A percentile compares a stretch with the other conserved stretches of the same genome.
Conservation (phyloP, 2,329 filamentous ascomycete species). For the Arthroderma sp. region DNA sequence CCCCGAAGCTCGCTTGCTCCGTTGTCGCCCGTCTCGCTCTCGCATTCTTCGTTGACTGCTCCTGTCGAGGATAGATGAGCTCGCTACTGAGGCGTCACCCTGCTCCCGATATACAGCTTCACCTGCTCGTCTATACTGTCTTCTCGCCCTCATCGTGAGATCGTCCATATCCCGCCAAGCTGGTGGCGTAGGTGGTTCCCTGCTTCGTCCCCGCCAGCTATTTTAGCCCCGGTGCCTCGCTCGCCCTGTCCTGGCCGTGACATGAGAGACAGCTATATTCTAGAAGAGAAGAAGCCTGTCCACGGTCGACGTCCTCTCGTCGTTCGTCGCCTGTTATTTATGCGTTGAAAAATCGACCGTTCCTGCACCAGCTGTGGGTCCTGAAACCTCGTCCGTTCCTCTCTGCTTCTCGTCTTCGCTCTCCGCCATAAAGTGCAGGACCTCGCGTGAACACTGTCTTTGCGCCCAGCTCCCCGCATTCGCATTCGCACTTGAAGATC, state of each 20-base stretch:
- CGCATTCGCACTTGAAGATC: not conserved
- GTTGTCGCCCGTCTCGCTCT: too few relatives aligned
- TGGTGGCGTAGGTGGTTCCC: constrained; percentile 2
- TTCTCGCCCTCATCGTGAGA: not conserved
- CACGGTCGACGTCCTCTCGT: not conserved
- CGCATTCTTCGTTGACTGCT: not conserved
- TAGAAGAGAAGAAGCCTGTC: not conserved
- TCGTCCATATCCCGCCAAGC: not conserved
- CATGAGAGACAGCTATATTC: not conserved
- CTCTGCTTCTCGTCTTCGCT: not conserved
- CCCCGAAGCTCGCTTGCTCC: too few relatives aligned
- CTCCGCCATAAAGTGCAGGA: not conserved
- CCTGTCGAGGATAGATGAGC: not conserved
- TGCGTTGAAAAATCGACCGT: not conserved
- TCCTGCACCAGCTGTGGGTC: not conserved
- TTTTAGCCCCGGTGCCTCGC: not conserved
- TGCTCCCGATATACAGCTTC: not conserved
- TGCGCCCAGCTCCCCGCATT: not conserved
- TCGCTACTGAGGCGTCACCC: not conserved
- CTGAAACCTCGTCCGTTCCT: not conserved
- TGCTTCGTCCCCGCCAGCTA: constrained; percentile 5
- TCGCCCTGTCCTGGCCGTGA: not conserved
- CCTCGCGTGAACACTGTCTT: constrained; percentile 1
- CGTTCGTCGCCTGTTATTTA: not conserved
- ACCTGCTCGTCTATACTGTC: not conserved